These are phyloP conservation scores for Inonotus obliquus DNA, from an alignment of 1,284 basidiomycete species.

Conservation along the genomic window DNA sequence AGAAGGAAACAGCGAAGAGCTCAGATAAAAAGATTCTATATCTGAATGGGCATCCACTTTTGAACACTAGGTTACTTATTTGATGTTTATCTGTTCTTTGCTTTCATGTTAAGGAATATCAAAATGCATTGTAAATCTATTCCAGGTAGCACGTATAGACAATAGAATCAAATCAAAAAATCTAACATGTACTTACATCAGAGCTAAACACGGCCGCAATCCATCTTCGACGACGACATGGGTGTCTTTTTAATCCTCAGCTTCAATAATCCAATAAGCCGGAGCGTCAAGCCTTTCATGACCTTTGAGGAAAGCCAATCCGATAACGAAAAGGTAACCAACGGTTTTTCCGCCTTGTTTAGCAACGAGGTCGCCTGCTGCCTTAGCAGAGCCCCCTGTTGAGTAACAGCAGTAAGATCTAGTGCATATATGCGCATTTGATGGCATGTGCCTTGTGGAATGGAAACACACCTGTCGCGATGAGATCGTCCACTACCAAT, in stretches of 20 bases:
- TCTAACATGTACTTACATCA: constrained; percentile 3
- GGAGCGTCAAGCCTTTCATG: constrained; percentile 80
- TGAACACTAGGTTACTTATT: constrained; percentile 68
- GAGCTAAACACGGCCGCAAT: neutral
- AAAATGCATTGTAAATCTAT: neutral
- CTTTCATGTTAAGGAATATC: constrained; percentile 8
- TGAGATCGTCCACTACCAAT: constrained; percentile 91
- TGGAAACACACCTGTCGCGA: constrained; percentile 79
- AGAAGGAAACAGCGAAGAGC: constrained; percentile 18
- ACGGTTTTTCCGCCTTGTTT: constrained; percentile 81
- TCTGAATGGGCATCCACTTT: constrained; percentile 70
- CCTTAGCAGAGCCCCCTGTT: constrained; percentile 90
- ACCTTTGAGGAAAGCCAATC: constrained; percentile 82
- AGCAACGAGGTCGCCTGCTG: constrained; percentile 87
- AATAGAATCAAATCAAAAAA: constrained; percentile 9
- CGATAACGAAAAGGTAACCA: constrained; percentile 95
- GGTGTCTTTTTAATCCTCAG: constrained; percentile 51
- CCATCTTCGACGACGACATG: too few relatives aligned
- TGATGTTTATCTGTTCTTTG: constrained; percentile 29
- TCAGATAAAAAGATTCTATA: constrained; percentile 37
- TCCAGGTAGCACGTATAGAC: neutral
- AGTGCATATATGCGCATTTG: neutral
- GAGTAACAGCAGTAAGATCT: neutral
- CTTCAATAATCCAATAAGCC: constrained; percentile 79
- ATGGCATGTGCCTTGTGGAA: neutral